Conservation (phyloP, 139 green algal genomes). For the Chloropicon primus region DNA sequence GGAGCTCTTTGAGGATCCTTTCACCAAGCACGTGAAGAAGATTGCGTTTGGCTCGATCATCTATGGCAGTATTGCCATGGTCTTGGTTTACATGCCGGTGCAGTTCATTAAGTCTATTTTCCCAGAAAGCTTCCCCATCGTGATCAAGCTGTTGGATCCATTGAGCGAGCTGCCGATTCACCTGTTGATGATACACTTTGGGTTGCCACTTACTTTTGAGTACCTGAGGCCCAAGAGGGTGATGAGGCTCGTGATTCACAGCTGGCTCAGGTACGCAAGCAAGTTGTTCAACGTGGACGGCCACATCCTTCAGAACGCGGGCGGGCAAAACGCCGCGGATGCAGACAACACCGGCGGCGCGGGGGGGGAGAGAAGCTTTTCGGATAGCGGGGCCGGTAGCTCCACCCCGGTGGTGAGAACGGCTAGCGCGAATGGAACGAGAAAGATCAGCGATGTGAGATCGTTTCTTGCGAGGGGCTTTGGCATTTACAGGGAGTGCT, state of each 20-base stretch:
- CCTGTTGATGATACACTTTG: neutral
- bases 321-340: neutral
- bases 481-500: neutral
- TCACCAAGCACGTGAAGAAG: conserved; percentile 19
- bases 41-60: conserved; percentile 18
- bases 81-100: conserved; percentile 23
- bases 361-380: neutral
- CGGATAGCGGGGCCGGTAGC: neutral
- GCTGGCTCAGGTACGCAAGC: neutral
- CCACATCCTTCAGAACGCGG: neutral
- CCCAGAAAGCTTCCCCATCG: conserved; percentile 16
- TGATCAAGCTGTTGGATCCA: conserved; percentile 6
- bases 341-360: neutral
- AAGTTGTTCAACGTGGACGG: neutral
- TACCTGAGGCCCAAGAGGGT: neutral
- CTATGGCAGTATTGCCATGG: conserved; percentile 22
- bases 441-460: neutral
- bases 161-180: neutral
- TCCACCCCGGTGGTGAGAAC: neutral
- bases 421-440: neutral
- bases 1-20: conserved; percentile 24
- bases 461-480: neutral
- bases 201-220: neutral
- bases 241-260: neutral
- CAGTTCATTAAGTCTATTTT: conserved; percentile 7